Conservation (phyloP, 2,329 filamentous ascomycete genomes). For the Cercospora zeae-maydis region DNA sequence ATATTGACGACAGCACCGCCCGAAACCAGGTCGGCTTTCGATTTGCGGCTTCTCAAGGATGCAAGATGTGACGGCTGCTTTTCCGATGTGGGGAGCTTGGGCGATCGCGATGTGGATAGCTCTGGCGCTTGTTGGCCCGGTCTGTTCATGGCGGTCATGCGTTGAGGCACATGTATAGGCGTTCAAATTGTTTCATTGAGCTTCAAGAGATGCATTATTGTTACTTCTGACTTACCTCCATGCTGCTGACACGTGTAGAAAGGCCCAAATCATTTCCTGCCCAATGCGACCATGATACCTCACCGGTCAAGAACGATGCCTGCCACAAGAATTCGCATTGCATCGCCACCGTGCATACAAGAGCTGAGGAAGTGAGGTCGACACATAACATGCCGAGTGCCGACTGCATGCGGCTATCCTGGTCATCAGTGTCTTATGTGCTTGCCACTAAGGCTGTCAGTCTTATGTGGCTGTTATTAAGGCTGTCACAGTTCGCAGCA, state of each 20-base stretch:
- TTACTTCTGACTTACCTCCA: neutral
- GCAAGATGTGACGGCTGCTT: slow-evolving; percentile 9
- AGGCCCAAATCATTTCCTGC: neutral
- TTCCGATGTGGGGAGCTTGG: slow-evolving; percentile 10
- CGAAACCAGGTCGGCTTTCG: slow-evolving; percentile 3
- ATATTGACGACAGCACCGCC: slow-evolving; percentile 1
- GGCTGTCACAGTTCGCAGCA: neutral
- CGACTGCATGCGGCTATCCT: neutral
- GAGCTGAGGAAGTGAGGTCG: slow-evolving; percentile 4
- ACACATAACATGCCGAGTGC: neutral
- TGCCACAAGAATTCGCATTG: neutral
- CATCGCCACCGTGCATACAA: neutral
- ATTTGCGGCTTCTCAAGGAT: neutral
- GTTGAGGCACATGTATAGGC: slow-evolving; percentile 10
- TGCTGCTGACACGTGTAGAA: neutral
- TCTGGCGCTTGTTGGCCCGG: slow-evolving; percentile 9
- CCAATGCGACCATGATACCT: neutral
- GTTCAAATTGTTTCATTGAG: slow-evolving; percentile 12
- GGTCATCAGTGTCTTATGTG: neutral
- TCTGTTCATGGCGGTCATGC: slow-evolving; percentile 4
- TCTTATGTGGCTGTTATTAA: neutral
- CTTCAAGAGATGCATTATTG: slow-evolving; percentile 4
- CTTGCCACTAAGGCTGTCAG: neutral
- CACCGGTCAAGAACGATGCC: neutral
- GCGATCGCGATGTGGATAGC: slow-evolving; percentile 10